Base-by-base conservation (phyloP, 257 asterid genomes). In the Verbascum thapsus region DNA sequence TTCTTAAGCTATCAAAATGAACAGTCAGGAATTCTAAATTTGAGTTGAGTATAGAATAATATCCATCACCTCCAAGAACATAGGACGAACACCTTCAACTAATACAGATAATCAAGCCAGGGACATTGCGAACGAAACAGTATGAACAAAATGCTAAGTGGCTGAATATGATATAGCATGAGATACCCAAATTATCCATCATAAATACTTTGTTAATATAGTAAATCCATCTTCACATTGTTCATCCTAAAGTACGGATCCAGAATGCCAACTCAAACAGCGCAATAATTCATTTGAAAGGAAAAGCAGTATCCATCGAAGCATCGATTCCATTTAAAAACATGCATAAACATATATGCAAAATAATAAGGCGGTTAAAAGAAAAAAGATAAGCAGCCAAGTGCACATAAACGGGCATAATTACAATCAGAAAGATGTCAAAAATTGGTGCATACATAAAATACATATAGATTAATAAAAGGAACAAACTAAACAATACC, bases 401-500 rank as follows among this genome's bases (percentile, higher is more conserved):
- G n/a, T n/a, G n/a, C n/a, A n/a, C n/a, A n/a, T n/a, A n/a, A n/a
- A n/a, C n/a, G n/a, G n/a, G n/a, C n/a, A n/a, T n/a, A n/a, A n/a
- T n/a, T n/a, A n/a, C n/a, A n/a, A n/a, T n/a, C n/a, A n/a, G n/a
- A n/a, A n/a, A n/a, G n/a, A n/a, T n/a, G n/a, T n/a, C n/a, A n/a
- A n/a, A n/a, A n/a, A n/a, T n/a, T n/a, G n/a, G n/a, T 26, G 32
- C 32, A 26, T 26, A 26, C 5, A 26, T n/a, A n/a, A n/a, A n/a
- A n/a, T n/a, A n/a, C 5, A 26, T 26, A 26, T 26, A 26, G 2
- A 26, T 26, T 1, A 2, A 26, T 15, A 3, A 38, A 19, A 20
- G 10, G 38, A 49, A 37, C 3, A 12, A 23, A 52, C 4, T 9
- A 40, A 0, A 8, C 13, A 59, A 26, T 74, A 91, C 98, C 98